Conservation (phyloP, 305 asterid species). For the Ilex paraguariensis region DNA sequence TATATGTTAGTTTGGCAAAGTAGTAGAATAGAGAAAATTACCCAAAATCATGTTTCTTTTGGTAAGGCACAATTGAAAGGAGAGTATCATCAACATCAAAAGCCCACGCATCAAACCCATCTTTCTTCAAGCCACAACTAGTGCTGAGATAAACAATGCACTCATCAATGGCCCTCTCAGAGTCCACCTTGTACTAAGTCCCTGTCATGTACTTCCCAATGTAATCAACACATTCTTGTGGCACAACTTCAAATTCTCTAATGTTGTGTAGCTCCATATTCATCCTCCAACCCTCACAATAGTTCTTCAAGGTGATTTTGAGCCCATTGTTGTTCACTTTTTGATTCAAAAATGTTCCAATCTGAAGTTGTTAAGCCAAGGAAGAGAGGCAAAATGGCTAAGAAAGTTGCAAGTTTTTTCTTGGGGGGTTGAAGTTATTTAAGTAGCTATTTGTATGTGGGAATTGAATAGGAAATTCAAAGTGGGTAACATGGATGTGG, state of each 20-base stretch:
- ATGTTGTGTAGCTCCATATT: constrained; percentile 68
- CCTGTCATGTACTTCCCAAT: constrained; percentile 63
- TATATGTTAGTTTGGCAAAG: too few relatives aligned
- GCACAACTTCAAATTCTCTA: constrained; percentile 46
- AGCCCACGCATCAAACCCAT: constrained; percentile 58
- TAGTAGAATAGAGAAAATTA: constrained; percentile 10
- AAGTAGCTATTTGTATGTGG: too few relatives aligned
- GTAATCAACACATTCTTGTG: constrained; percentile 54
- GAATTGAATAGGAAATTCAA: neutral
- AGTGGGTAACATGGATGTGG: neutral
- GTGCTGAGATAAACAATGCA: constrained; percentile 39
- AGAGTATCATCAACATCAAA: constrained; percentile 75
- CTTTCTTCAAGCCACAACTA: constrained; percentile 44
- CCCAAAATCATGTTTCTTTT: constrained; percentile 69
- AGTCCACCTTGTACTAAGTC: constrained; percentile 62
- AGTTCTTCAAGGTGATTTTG: constrained; percentile 55
- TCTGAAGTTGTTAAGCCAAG: constrained; percentile 37
- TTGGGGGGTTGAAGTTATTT: too few relatives aligned
- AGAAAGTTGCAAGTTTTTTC: constrained; percentile 21
- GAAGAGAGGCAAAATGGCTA: constrained; percentile 24
- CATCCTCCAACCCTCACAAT: constrained; percentile 78
- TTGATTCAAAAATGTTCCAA: constrained; percentile 55
- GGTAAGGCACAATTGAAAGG: constrained; percentile 63
- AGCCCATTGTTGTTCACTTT: constrained; percentile 20
- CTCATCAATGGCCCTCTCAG: constrained; percentile 50